Conservation (phyloP, 2,329 filamentous ascomycete species). For the Metarhizium anisopliae region DNA sequence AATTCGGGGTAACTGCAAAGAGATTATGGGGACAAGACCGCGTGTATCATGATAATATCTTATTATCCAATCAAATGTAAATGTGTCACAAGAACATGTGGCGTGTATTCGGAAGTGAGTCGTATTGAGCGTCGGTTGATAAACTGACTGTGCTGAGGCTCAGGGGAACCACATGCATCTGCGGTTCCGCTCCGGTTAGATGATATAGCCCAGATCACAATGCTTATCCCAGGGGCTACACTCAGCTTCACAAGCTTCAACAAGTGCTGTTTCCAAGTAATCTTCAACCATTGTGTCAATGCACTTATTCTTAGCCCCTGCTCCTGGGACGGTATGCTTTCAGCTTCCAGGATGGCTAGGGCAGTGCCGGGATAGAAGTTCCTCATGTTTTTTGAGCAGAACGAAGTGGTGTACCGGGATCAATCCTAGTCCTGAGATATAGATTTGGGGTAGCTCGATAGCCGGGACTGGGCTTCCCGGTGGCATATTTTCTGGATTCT, state of each 20-base stretch:
- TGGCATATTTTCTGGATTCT: slow-evolving; percentile 6
- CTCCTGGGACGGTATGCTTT: slow-evolving; percentile 15
- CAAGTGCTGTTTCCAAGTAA: slow-evolving; percentile 20
- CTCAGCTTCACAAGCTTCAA: slow-evolving; percentile 11
- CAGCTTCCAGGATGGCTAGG: slow-evolving; percentile 13
- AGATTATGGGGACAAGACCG: slow-evolving; percentile 12
- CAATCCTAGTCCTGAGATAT: slow-evolving; percentile 28
- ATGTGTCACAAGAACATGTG: background rate
- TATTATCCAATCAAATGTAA: slow-evolving; percentile 4
- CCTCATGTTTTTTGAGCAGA: slow-evolving; percentile 20
- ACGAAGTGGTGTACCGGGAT: slow-evolving; percentile 31
- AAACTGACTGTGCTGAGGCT: too few relatives aligned
- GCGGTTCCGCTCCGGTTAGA: background rate
- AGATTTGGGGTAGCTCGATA: slow-evolving; percentile 18
- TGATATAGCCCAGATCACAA: background rate
- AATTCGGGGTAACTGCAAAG: slow-evolving; percentile 20
- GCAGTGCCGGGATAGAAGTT: slow-evolving; percentile 17
- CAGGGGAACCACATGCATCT: too few relatives aligned
- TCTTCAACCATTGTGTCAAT: slow-evolving; percentile 12
- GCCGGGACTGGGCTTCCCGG: background rate
- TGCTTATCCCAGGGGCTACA: slow-evolving; percentile 12
- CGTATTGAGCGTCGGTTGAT: background rate
- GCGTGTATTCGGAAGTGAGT: background rate
- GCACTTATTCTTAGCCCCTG: slow-evolving; percentile 11
- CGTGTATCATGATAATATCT: slow-evolving; percentile 13